phyloP scores from a whole-genome alignment of 31 red algal species.

The Asparagopsis taxiformis region DNA sequence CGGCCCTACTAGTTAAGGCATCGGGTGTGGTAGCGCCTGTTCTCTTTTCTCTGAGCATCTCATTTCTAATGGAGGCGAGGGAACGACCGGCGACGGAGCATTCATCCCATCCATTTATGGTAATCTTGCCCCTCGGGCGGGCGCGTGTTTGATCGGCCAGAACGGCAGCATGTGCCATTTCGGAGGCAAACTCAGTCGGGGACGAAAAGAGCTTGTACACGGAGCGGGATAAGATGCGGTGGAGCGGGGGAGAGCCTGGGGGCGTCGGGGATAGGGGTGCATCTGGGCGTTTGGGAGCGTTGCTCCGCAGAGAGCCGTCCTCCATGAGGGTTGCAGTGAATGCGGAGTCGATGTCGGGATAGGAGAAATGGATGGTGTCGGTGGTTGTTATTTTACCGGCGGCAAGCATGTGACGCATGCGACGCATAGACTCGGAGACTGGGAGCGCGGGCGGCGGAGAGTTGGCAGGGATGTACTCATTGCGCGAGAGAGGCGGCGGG shows the following conservation, averaged over 20 bases:
- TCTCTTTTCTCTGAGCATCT: conserved; percentile 52
- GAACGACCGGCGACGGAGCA: conserved; percentile 40
- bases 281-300: conserved; percentile 1
- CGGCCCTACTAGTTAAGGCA: no score
- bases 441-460: conserved; percentile 4
- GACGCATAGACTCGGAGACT: conserved; percentile 41
- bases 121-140: conserved; percentile 10
- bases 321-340: conserved; percentile 27
- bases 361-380: conserved; percentile 28
- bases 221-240: neutral
- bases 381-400: conserved; percentile 32
- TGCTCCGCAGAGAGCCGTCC: conserved; percentile 40
- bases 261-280: neutral
- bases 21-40: no score
- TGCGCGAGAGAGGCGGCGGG: no score
- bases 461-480: no score
- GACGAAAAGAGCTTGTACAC: conserved; percentile 36
- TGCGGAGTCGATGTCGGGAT: conserved; percentile 26
- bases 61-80: conserved; percentile 26
- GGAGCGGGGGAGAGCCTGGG: neutral
- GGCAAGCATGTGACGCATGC: conserved; percentile 26
- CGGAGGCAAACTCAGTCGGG: conserved; percentile 47
- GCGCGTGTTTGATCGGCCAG: neutral
- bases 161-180: conserved; percentile 26
- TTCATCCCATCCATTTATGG: conserved; percentile 60